Percentiles rank a stretch among this genome's conserved stretches.
Conservation (phyloP, 805 yeast species). For the Candida corydali region DNA sequence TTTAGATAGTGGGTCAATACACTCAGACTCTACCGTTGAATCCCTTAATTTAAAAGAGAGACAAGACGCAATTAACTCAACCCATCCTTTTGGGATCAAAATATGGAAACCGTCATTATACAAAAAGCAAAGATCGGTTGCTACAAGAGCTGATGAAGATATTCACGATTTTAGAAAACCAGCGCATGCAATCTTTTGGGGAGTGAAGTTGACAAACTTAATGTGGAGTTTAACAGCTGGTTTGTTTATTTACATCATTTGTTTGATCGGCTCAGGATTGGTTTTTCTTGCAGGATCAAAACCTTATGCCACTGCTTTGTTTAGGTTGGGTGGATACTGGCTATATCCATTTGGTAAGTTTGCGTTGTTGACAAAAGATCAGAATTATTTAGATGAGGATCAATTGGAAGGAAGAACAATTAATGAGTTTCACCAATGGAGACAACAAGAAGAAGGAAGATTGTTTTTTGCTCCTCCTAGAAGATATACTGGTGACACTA, state of each 20-base stretch:
- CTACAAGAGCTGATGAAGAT: constrained; percentile 86
- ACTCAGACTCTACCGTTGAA: constrained; percentile 55
- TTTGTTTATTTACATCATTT: constrained; percentile 48
- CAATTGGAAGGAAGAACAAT: constrained; percentile 82
- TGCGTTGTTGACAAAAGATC: constrained; percentile 72
- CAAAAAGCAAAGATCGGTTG: constrained; percentile 88
- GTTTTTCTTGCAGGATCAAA: constrained; percentile 47
- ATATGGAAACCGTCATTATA: constrained; percentile 98
- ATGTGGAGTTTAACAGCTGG: constrained; percentile 80
- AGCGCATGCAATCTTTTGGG: constrained; percentile 51
- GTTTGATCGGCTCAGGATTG: constrained; percentile 45
- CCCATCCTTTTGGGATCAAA: constrained; percentile 97
- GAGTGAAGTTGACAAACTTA: constrained; percentile 63
- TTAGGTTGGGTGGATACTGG: constrained; percentile 65
- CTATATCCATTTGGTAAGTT: constrained; percentile 87
- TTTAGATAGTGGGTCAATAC: constrained; percentile 21
- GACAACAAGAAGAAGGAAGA: constrained; percentile 69
- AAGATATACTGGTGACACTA: constrained; percentile 28
- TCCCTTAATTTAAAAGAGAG: constrained; percentile 86
- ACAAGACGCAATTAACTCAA: constrained; percentile 92
- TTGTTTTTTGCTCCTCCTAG: constrained; percentile 75
- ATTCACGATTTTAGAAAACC: constrained; percentile 67
- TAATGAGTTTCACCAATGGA: constrained; percentile 86
- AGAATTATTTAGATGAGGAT: constrained; percentile 81
- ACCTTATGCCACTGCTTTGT: constrained; percentile 58